A percentile compares a stretch with the other conserved stretches of the same genome.
These are phyloP conservation scores for Pseudopyrenochaeta lycopersici DNA, from an alignment of 2,329 filamentous ascomycete genomes.

Conservation along the genomic window DNA sequence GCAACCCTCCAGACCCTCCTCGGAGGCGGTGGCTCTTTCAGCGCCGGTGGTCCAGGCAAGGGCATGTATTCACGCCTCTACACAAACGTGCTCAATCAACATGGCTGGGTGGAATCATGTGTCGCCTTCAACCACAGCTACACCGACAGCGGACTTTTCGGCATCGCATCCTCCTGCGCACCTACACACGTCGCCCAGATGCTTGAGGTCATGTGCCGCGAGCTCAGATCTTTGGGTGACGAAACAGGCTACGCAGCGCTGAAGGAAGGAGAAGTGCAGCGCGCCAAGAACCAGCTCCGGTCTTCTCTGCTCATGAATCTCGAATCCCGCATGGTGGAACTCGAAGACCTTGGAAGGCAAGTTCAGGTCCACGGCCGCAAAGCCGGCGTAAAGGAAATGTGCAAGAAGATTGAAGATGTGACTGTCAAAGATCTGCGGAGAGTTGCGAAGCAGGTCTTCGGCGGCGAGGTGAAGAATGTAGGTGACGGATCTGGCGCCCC, in stretches of 20 bases:
- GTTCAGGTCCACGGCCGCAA: slow-evolving; percentile 97
- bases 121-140: slow-evolving; percentile 98
- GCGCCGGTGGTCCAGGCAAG: slow-evolving; percentile 94
- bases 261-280: slow-evolving; percentile 78
- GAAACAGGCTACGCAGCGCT: slow-evolving; percentile 78
- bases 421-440: slow-evolving; percentile 82
- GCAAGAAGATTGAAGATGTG: slow-evolving; percentile 80
- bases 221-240: slow-evolving; percentile 80
- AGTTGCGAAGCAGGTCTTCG: slow-evolving; percentile 81
- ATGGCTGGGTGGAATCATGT: slow-evolving; percentile 96
- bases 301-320: slow-evolving; percentile 95
- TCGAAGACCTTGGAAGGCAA: slow-evolving; percentile 93
- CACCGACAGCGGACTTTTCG: slow-evolving; percentile 93
- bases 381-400: slow-evolving; percentile 94
- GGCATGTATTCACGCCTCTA: slow-evolving; percentile 99
- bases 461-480: slow-evolving; percentile 76
- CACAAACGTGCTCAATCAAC: slow-evolving; percentile 96
- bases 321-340: slow-evolving; percentile 94
- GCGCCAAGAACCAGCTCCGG: slow-evolving; percentile 96
- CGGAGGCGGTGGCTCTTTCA: slow-evolving; percentile 95
- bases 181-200: slow-evolving; percentile 81
- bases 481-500: slow-evolving; percentile 86
- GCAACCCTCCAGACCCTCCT: slow-evolving; percentile 95
- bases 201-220: slow-evolving; percentile 94
- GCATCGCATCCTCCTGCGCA: slow-evolving; percentile 86